These are phyloP conservation scores for Amanita thiersii DNA, from an alignment of 768 basidiomycete species.

Conservation along the genomic window DNA sequence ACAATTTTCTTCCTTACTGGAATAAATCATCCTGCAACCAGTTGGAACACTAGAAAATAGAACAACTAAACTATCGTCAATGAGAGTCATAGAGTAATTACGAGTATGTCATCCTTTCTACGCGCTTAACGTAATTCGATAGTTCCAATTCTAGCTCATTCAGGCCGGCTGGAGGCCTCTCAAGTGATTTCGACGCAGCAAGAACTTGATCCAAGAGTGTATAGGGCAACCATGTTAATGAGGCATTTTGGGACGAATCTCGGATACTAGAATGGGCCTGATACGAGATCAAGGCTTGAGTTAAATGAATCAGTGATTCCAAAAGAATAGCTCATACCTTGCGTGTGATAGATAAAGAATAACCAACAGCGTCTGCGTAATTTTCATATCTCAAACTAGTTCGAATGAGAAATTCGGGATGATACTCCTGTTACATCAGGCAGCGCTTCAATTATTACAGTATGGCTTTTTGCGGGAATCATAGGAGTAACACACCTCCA, in stretches of 20 bases:
- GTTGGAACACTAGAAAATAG: too few species aligned
- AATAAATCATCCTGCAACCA: too few species aligned
- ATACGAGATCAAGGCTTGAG: slow-evolving; percentile 8
- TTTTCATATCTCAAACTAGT: slow-evolving; percentile 73
- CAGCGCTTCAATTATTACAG: too few species aligned
- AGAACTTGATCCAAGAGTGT: slow-evolving; percentile 79
- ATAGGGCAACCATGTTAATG: slow-evolving; percentile 75
- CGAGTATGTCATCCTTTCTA: slow-evolving; percentile 55
- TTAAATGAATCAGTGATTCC: slow-evolving; percentile 9
- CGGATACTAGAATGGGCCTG: slow-evolving; percentile 48
- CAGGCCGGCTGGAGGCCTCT: slow-evolving; percentile 39
- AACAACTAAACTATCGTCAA: too few species aligned
- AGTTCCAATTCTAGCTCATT: slow-evolving; percentile 51
- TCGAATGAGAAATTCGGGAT: slow-evolving; percentile 81
- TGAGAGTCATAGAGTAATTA: too few species aligned
- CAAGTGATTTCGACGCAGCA: slow-evolving; percentile 47
- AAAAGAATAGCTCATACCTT: slow-evolving; percentile 38
- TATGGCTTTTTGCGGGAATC: too few species aligned
- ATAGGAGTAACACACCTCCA: slow-evolving; percentile 51
- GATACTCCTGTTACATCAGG: slow-evolving; percentile 41
- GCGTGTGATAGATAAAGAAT: slow-evolving; percentile 62
- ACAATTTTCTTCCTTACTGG: slow-evolving; percentile 14
- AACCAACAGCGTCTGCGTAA: slow-evolving; percentile 67
- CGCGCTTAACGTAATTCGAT: slow-evolving; percentile 53
- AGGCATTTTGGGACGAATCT: slow-evolving; percentile 44